A percentile compares a stretch with the other conserved stretches of the same genome.
phyloP scores from a whole-genome alignment of 2,329 filamentous ascomycete species.

The Neofusicoccum cordaticola region DNA sequence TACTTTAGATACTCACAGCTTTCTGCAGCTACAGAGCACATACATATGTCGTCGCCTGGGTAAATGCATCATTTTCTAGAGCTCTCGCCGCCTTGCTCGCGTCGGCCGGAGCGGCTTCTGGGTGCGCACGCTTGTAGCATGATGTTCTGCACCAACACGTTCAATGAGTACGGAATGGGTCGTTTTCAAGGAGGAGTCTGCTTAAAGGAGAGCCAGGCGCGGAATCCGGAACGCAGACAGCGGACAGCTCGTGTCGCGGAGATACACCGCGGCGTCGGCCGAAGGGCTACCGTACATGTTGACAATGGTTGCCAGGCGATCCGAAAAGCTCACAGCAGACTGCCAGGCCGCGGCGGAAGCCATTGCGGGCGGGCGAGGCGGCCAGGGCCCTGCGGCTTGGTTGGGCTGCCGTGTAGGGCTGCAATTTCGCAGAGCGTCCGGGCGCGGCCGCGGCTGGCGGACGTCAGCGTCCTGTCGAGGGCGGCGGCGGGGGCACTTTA shows the following conservation, averaged over 20 bases:
- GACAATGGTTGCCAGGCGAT: constrained; percentile 42
- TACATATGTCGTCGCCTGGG: constrained; percentile 58
- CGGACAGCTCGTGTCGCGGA: neutral
- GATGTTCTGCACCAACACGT: constrained; percentile 40
- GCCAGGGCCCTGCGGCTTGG: neutral
- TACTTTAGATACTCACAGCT: constrained; percentile 22
- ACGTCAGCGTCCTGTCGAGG: neutral
- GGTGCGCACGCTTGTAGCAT: constrained; percentile 47
- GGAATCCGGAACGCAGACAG: neutral
- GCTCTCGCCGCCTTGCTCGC: constrained; percentile 60
- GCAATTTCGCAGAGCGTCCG: constrained; percentile 11
- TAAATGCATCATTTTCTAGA: constrained; percentile 64
- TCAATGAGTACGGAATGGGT: neutral
- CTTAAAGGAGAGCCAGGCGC: neutral
- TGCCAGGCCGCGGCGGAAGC: constrained; percentile 33
- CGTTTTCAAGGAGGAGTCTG: neutral
- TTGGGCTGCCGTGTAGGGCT: constrained; percentile 13
- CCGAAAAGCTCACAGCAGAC: constrained; percentile 42
- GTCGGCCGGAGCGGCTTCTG: constrained; percentile 45
- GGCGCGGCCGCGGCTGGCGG: neutral
- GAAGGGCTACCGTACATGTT: constrained; percentile 43
- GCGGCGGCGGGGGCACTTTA: neutral
- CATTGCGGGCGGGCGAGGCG: constrained; percentile 3
- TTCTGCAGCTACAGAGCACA: constrained; percentile 17
- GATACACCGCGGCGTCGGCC: neutral